These are phyloP conservation scores for Sporothrix inflata DNA, from an alignment of 2,329 filamentous ascomycete species.

Conservation along the genomic window DNA sequence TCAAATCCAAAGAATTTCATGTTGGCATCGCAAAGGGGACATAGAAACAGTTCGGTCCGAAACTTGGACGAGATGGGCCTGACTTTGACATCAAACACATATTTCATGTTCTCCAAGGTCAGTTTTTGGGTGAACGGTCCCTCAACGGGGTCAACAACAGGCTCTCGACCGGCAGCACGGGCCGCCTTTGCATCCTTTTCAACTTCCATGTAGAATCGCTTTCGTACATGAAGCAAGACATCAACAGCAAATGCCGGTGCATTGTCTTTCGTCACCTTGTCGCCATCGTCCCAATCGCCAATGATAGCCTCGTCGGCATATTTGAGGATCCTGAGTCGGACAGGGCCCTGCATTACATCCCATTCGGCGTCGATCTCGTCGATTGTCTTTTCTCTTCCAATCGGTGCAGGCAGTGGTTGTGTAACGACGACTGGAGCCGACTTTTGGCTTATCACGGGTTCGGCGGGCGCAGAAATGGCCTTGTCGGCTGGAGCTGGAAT, in stretches of 20 bases:
- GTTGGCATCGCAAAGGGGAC: conserved; percentile 67
- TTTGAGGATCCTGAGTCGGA: conserved; percentile 65
- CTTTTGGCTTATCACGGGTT: not conserved
- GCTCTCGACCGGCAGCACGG: conserved; percentile 50
- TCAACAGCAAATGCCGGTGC: conserved; percentile 72
- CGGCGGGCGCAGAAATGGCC: not conserved
- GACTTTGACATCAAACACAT: conserved; percentile 78
- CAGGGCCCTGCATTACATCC: conserved; percentile 69
- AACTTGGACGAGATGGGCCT: conserved; percentile 68
- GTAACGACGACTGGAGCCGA: not conserved
- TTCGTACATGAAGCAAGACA: conserved; percentile 68
- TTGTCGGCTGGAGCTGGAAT: not conserved
- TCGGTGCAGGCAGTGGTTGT: not conserved
- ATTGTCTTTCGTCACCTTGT: conserved; percentile 64
- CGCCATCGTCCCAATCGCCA: conserved; percentile 66
- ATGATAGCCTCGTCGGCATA: conserved; percentile 73
- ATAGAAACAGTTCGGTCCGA: conserved; percentile 75
- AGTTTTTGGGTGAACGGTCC: conserved; percentile 64
- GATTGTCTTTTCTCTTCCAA: conserved; percentile 43
- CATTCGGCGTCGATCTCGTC: conserved; percentile 68
- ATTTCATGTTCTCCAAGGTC: conserved; percentile 84
- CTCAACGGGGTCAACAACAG: conserved; percentile 52
- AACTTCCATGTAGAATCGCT: conserved; percentile 66
- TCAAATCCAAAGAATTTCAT: conserved; percentile 75
- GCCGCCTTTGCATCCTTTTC: conserved; percentile 56